Conservation (phyloP, 768 basidiomycete species). For the Trametes coccinea region DNA sequence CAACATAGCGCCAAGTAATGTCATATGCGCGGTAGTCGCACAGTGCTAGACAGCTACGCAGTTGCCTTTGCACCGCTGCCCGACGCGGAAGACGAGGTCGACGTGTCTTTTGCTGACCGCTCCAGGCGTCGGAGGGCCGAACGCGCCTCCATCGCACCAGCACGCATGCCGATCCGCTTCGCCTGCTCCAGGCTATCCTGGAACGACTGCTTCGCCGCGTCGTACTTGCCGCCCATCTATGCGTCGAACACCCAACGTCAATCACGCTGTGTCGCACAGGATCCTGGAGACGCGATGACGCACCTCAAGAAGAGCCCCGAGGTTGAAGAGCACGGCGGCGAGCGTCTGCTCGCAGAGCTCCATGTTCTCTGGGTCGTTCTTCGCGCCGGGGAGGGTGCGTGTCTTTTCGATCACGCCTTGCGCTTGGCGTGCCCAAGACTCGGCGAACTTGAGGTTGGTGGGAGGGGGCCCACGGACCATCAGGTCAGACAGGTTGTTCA, state of each 20-base stretch:
- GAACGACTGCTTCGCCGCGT: conserved; percentile 34
- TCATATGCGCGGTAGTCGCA: too few species aligned
- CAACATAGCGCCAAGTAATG: too few species aligned
- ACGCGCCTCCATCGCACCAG: conserved; percentile 39
- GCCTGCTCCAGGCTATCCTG: conserved; percentile 36
- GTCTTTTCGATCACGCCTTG: conserved; percentile 25
- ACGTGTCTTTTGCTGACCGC: background rate
- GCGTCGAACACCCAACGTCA: background rate
- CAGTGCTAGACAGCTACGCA: too few species aligned
- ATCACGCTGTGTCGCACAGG: background rate
- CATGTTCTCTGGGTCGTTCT: conserved; percentile 9
- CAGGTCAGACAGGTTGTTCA: conserved; percentile 50
- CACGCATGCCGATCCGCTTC: conserved; percentile 32
- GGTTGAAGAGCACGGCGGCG: conserved; percentile 60
- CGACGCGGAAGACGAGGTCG: background rate
- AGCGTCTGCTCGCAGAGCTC: conserved; percentile 52
- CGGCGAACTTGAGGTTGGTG: conserved; percentile 45
- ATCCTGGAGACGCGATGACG: background rate
- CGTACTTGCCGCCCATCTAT: conserved; percentile 37
- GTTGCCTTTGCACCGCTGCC: too few species aligned
- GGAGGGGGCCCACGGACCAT: conserved; percentile 42
- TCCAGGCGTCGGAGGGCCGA: conserved; percentile 37
- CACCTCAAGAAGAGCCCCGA: conserved; percentile 55
- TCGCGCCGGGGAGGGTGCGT: conserved; percentile 22
- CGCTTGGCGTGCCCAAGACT: conserved; percentile 62